Base-by-base conservation (phyloP, 805 yeast species). In the Ogataea polymorpha region DNA sequence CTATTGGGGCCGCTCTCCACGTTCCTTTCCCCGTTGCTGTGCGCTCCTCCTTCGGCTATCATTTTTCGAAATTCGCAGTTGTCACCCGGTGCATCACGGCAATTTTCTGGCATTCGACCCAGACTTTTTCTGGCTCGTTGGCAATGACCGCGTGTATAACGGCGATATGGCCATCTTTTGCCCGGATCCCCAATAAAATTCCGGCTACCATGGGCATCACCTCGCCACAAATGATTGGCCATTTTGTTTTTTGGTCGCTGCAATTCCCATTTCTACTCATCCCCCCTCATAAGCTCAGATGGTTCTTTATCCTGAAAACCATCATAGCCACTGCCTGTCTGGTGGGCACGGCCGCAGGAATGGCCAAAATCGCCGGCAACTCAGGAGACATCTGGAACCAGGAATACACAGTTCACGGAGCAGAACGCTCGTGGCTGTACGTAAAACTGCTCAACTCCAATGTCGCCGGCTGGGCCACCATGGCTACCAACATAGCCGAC, bases 401-500 rank as follows among this genome's bases (percentile, higher is more conserved):
- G 35, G 40, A 42, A 6, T 46, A 48, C 26, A 36, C 49, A 3
- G 47, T 54, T 2, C 43, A 35, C 25, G 63, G 63, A 2, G 38
- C 58, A 3, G 54, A 48, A n/a, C 45, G 50, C 18, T 48, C 58
- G 1, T 59, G 63, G 63, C 38, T 54, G 4, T 53, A 54, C 20
- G 28, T 59, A 30, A 45, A 44, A 5, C 45, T 63, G 38, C 50
- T 62, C 28, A 52, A 59, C 35, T 52, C 62, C 6, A 54, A 63
- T 13, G 56, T 64, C 47, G 66, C 64, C 16, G 63, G 67, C 21
- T 50, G 52, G 49, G 67, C 67, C 7, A 66, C 70, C 3, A 47
- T 66, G 51, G 65, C 67, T 3, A 51, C 65, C 14, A 66, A 66
- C 45, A 62, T 63, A 39, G 50, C 62, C n/a, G 71, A 65, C 47